Base-by-base conservation (phyloP, 805 yeast genomes). In the Yamadazyma sp. region DNA sequence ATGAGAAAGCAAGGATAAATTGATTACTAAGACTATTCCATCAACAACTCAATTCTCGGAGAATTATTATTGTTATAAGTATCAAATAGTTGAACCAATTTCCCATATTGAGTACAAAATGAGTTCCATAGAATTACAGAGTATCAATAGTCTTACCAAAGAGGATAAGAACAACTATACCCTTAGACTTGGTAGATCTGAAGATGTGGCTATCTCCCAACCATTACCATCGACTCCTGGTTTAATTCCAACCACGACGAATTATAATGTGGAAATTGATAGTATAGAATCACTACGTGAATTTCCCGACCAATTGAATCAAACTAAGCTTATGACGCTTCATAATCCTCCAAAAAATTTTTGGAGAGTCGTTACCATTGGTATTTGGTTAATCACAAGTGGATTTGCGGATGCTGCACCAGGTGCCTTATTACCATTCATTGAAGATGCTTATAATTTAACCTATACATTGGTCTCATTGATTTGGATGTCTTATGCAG, bases 341-440 rank as follows among this genome's bases (percentile, higher is more conserved):
- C 35, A 42, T 5, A 62, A 66, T 39, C 78, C 79, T 1, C 63
- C 72, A 5, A 55, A 46, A 32, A 75, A 73, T 43, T 24, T 39
- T 9, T 64, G 63, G 57, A 53, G 82, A 37, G 51, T 74, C 4
- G 32, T 62, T 5, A 56, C 75, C 8, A 50, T 62, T 8, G 53
- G 71, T 23, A 4, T 53, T 5, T 75, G 76, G 75, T 47, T 55
- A 7, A 53, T 69, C 27, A 42, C 61, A 1, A 42, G 52, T 7
- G 82, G 82, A 2, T 50, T 73, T 43, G 50, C 69, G 14, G 84
- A 78, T 48, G 78, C 78, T 36, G 75, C 78, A 8, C 73, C 79
- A 1, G 84, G 83, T 39, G 79, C 82, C 0, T 53, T 78, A n/a
- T 53, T 78, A 32, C 81, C 80, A 4, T 56, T 59, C 26, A 73